Conservation (phyloP, 768 basidiomycete species). For the Dacryopinax primogenitus region DNA sequence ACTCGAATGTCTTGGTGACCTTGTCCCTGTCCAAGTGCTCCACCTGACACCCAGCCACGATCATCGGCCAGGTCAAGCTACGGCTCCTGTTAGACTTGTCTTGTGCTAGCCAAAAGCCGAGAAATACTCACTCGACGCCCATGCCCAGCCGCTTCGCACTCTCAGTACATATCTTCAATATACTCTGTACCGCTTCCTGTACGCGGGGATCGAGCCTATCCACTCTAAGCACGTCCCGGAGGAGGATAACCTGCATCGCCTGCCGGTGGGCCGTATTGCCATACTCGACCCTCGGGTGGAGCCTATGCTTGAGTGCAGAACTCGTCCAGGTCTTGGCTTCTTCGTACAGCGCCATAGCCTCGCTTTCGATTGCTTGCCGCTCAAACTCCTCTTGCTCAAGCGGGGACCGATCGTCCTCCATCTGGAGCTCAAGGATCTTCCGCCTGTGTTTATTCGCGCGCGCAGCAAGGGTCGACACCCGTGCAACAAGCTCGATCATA, state of each 20-base stretch:
- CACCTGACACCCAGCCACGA: conserved; percentile 22
- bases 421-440: conserved; percentile 2
- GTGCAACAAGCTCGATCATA: conserved; percentile 15
- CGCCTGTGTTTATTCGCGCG: conserved; percentile 12
- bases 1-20: conserved; percentile 21
- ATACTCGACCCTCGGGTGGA: conserved; percentile 24
- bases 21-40: conserved; percentile 12
- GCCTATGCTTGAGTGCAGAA: conserved; percentile 17
- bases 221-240: conserved; percentile 27
- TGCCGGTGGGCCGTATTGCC: conserved; percentile 30
- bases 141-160: conserved; percentile 22
- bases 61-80: conserved; percentile 27
- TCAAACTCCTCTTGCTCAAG: conserved; percentile 5
- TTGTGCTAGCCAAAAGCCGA: not conserved
- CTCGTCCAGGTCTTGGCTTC: conserved; percentile 23
- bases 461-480: conserved; percentile 8
- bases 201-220: conserved; percentile 23
- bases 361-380: conserved; percentile 7
- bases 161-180: conserved; percentile 25
- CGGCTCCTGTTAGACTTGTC: conserved; percentile 7
- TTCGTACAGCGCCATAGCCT: conserved; percentile 20
- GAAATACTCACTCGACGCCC: conserved; percentile 27
- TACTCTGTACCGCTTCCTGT: conserved; percentile 22
- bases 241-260: conserved; percentile 28
- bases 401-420: conserved; percentile 8